Evolutionary conservation across 192 early-diverging fungal genomes (phyloP), one percentile per base, ranked within the genome.

Genomic region (Umbelopsis vinacea): DNA sequence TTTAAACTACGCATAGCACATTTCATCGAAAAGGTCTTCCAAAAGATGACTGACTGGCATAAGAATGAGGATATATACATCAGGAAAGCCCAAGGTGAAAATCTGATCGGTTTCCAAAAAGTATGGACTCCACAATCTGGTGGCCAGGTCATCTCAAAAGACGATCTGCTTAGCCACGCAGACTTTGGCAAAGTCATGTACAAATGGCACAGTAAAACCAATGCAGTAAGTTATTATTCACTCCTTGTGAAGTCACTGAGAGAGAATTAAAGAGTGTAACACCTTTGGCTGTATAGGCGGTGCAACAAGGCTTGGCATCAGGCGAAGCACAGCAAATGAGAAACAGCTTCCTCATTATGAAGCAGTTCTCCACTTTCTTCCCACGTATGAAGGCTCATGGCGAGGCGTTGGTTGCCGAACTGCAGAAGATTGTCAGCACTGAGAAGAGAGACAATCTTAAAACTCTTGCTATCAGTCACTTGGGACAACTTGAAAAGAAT

Each of bases 401-500:
- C n/a, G 70, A 82, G 29, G 66, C 57, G 6, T 71, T 95, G 3
- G 76, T 83, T 11, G 35, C 69, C 6, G 70, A 68, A 2, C 72
- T 88, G 23, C 52, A 86, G 40, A 73, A 73, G 0, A 79, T 94
- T 12, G 83, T 79, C n/a, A 57, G 74, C 2, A 80, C 73, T 17
- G 93, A 94, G 74, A 79, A 73, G 11, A 74, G 92, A 14, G 87
- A 84, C 33, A 93, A 95, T 76, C 75, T 95, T 38, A 93, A 93
- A 67, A 77, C 89, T 6, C 53, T 95, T 26, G 92, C 92, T 0
- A 75, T 78, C 47, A 79, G 79, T 48, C 77, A 81, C 72, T 40
- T 74, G 33, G 79, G 75, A 1, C 52, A 77, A 21, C 71, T 81
- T 19, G 75, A 76, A 15, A 81, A 81, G 33, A 66, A 71, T 33